phyloP scores from a whole-genome alignment of 352 stramenopile species.

The Pythium guiyangense region DNA sequence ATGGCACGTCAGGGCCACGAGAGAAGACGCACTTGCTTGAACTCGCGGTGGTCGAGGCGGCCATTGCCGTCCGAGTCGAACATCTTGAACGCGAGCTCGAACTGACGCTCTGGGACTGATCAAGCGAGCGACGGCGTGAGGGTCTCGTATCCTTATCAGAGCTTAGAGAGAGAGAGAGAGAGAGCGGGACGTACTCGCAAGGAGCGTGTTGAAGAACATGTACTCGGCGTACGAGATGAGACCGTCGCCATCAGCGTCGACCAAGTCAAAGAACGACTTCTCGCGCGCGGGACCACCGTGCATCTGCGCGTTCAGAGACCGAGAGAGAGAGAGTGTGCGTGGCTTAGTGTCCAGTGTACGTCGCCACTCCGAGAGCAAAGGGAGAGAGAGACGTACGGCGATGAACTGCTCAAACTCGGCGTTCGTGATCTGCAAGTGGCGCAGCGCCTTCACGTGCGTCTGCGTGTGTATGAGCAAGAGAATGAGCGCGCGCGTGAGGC shows the following conservation, averaged over 20 bases:
- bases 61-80: slow-evolving; percentile 84
- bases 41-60: slow-evolving; percentile 76
- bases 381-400: no score
- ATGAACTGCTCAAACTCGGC: slow-evolving; percentile 81
- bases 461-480: slow-evolving; percentile 5
- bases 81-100: slow-evolving; percentile 89
- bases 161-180: not conserved
- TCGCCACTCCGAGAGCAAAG: no score
- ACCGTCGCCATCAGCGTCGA: slow-evolving; percentile 83
- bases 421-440: slow-evolving; percentile 74
- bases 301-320: slow-evolving; percentile 16
- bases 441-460: slow-evolving; percentile 77
- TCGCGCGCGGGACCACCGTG: slow-evolving; percentile 51
- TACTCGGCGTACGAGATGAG: slow-evolving; percentile 88
- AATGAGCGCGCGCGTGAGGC: no score
- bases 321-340: not conserved
- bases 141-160: not conserved
- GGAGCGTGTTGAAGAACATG: slow-evolving; percentile 87
- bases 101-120: slow-evolving; percentile 77
- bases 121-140: not conserved
- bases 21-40: slow-evolving; percentile 58
- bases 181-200: slow-evolving; percentile 55
- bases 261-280: slow-evolving; percentile 81
- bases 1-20: not conserved
- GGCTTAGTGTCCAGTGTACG: not conserved